A percentile compares a stretch with the other conserved stretches of the same genome.
phyloP scores from a whole-genome alignment of 495 filamentous ascomycete genomes.

The Viridothelium virens region DNA sequence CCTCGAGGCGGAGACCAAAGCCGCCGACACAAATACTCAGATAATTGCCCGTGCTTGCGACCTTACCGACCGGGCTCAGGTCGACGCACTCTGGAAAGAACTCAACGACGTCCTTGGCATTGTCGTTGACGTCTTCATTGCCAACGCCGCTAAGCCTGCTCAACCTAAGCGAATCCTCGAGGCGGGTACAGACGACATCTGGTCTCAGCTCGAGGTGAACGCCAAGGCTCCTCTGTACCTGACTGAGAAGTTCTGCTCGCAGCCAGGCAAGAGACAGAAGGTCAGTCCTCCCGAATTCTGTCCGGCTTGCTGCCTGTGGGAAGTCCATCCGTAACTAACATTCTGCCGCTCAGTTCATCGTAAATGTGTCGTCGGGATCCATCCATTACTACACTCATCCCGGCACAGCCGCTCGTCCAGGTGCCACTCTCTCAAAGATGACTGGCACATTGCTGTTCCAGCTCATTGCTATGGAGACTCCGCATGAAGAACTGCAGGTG shows the following conservation, averaged over 20 bases:
- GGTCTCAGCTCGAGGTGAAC: constrained; percentile 9
- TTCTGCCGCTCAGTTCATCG: background rate
- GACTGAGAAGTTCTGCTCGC: constrained; percentile 2
- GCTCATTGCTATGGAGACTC: constrained; percentile 5
- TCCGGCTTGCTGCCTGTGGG: background rate
- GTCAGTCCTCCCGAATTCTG: background rate
- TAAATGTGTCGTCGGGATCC: constrained; percentile 1
- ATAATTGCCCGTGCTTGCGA: constrained; percentile 13
- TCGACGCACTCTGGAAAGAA: constrained; percentile 9
- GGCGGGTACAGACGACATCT: constrained; percentile 10
- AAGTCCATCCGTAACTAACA: background rate
- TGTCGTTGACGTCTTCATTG: constrained; percentile 6
- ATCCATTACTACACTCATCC: constrained; percentile 5
- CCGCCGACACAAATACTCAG: constrained; percentile 1
- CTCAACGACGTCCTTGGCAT: constrained; percentile 4
- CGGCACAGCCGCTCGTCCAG: background rate
- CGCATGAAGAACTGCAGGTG: constrained; percentile 3
- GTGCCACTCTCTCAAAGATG: constrained; percentile 6
- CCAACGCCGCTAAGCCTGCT: constrained; percentile 5
- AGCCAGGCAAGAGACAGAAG: constrained; percentile 9
- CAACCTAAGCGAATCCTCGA: constrained; percentile 6
- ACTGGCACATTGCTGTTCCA: constrained; percentile 6
- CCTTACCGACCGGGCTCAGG: constrained; percentile 6
- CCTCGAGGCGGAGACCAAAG: constrained; percentile 14
- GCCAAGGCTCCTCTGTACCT: constrained; percentile 6